Base-by-base conservation (phyloP, 352 stramenopile species). In the Pythium folliculosum region DNA sequence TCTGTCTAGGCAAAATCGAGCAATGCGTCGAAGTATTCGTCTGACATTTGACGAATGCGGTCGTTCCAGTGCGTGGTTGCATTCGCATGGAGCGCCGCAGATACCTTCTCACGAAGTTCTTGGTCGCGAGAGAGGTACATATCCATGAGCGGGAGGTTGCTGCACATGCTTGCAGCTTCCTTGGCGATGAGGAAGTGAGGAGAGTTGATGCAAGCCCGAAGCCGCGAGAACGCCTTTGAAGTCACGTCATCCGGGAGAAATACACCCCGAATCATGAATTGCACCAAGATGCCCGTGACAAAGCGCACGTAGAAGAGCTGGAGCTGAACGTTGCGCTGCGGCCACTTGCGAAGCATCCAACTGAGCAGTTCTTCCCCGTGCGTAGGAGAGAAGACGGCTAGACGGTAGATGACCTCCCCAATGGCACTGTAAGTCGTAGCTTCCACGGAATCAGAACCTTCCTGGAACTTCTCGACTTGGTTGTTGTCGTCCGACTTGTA, bases 21-120 rank as follows among this genome's bases (percentile, higher is more conserved):
- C 60, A 94, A 76, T 76, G 82, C 77, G 71, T 94, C 86, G 60
- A 94, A 94, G 63, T 77, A 84, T 67, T 92, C 81, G 71, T 94
- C 86, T 43, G 84, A 90, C 60, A 91, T 76, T 70, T 89, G 71
- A 38, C 85, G 84, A 65, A 94, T 89, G 66, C 81, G 82, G 59
- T 80, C 70, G 75, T 92, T 91, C 86, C 86, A 94, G 67, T 94
- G 86, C 10, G 64, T 65, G 0, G 63, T 77, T 50, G 84, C 76
- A 62, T 86, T 94, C 43, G 80, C 76, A 49, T 94, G 86, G 44
- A 94, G 72, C 14, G 81, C 82, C 0, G 76, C 80, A 27, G 84
- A 76, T 23, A 94, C 70, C 54, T 78, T 81, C 60, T 90, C 83
- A 32, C 84, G 78, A 43, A 90, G 65, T 2, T 66, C 48, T 48